Percentiles rank a stretch among this genome's conserved stretches.
phyloP scores from a whole-genome alignment of 148 eudicot species.

The Drosera capensis region DNA sequence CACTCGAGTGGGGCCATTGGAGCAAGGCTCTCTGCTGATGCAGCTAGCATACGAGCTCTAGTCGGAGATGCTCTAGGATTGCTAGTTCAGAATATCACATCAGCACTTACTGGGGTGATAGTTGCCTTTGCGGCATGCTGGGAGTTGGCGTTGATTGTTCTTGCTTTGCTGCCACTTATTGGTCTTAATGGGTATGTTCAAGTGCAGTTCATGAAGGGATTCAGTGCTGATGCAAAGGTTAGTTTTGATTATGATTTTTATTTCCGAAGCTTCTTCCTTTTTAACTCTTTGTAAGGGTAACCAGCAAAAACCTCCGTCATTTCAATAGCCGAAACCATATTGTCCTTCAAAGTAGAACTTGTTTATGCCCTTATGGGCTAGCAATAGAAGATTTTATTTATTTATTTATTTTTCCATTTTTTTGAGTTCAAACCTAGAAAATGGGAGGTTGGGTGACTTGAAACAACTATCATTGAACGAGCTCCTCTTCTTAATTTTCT shows the following conservation, averaged over 20 bases:
- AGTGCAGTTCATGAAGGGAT: slow-evolving; percentile 51
- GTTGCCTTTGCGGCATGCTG: slow-evolving; percentile 69
- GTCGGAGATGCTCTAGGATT: slow-evolving; percentile 74
- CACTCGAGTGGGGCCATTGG: slow-evolving; percentile 79
- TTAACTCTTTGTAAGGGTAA: not conserved
- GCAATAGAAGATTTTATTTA: no score
- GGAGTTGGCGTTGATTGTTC: slow-evolving; percentile 57
- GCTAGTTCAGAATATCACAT: slow-evolving; percentile 44
- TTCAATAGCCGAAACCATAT: no score
- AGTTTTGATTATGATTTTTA: slow-evolving; percentile 1
- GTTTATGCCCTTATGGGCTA: no score
- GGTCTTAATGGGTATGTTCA: slow-evolving; percentile 47
- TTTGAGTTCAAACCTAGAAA: no score
- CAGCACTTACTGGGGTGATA: slow-evolving; percentile 40
- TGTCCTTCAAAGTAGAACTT: no score
- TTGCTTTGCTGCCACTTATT: slow-evolving; percentile 51
- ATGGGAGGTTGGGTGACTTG: not conserved
- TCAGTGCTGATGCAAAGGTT: slow-evolving; percentile 78
- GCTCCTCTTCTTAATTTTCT: not conserved
- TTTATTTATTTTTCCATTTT: no score
- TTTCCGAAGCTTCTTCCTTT: not conserved
- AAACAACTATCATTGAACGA: not conserved
- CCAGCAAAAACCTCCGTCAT: not conserved
- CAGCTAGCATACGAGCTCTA: slow-evolving; percentile 51
- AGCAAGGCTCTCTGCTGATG: slow-evolving; percentile 65